Evolutionary conservation across 805 yeast genomes (phyloP), one percentile per base, ranked within the genome.

Genomic region (Lachancea sp.): DNA sequence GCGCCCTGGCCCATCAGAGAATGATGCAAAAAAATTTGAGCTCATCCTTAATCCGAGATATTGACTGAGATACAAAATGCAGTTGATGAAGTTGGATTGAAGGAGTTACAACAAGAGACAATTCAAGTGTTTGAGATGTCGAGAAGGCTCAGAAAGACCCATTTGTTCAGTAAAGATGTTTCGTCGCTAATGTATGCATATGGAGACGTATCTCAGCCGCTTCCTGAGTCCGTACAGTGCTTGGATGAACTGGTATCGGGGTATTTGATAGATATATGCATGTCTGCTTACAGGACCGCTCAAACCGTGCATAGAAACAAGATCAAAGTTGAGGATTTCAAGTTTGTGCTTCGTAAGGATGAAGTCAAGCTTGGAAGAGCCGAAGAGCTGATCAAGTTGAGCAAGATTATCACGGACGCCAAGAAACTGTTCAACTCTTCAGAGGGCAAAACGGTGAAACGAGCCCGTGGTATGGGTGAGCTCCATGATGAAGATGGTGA

Each of bases 191-290:
- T 83, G 41, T 83, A 76, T 48, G 88, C 88, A 0, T 81, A 72
- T 56, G 90, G 90, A 1, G 90, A 83, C 52, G 80, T 74, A 2
- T 62, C 74, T n/a, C 70, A 77, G 33, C 90, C 90, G 1, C 66
- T 76, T 32, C 70, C 74, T 9, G 85, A 80, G 42, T 78, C 85
- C 0, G 76, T 79, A 1, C 77, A 78, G 24, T 74, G 76, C 3
- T 54, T 83, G 23, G 90, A 83, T 49, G 90, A 83, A 46, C 68
- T 81, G 5, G 69, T 83, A 8, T 74, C 80, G 8, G 75, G 74
- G 29, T 83, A 81, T 56, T 59, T 83, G 29, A 70, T 74, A 3
- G 82, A 77, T 51, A 68, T 81, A 8, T 68, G 86, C 64, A 64
- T 75, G 47, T 72, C 74, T 48, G 77, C 81, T 12, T 54, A 69